Percentiles rank a stretch among this genome's conserved stretches.
Evolutionary conservation across 306 rosid genomes (phyloP).

Genomic region (Vigna mungo): DNA sequence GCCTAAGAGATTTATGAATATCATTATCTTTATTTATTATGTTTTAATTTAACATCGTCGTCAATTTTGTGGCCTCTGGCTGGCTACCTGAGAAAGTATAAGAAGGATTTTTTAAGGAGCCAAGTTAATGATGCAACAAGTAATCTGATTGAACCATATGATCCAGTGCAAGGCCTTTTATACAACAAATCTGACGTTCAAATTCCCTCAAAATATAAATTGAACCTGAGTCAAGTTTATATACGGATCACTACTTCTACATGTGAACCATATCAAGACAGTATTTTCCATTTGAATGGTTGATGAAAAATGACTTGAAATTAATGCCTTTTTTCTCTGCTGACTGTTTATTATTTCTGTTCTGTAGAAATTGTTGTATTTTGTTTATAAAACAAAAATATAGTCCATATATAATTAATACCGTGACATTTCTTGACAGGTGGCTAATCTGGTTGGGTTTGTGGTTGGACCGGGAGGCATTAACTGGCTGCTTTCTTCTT

Average conservation of each 20-base stretch:
- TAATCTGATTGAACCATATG: not conserved
- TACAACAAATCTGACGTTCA: not conserved
- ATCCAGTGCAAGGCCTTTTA: not conserved
- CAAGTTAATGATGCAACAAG: not conserved
- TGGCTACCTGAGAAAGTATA: not conserved
- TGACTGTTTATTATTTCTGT: slow-evolving; percentile 23
- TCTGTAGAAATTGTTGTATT: slow-evolving; percentile 10
- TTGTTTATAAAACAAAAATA: slow-evolving; percentile 11
- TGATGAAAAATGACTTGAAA: not conserved
- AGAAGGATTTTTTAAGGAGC: not conserved
- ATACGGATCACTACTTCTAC: no score
- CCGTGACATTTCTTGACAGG: slow-evolving; percentile 54
- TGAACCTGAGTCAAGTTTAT: not conserved
- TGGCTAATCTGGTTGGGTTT: slow-evolving; percentile 93
- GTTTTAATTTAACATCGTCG: not conserved
- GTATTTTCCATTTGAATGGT: not conserved
- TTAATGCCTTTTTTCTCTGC: not conserved
- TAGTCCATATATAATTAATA: slow-evolving; percentile 13
- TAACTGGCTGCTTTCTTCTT: slow-evolving; percentile 76
- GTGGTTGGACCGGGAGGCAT: slow-evolving; percentile 86
- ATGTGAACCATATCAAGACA: not conserved
- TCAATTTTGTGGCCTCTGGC: not conserved
- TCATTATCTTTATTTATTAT: slow-evolving; percentile 3
- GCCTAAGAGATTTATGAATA: slow-evolving; percentile 21
- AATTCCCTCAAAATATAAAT: no score